Evolutionary conservation across 73 alveolate genomes (phyloP), one percentile per base, ranked within the genome.

Genomic region (Tetrahymena thermophila): DNA sequence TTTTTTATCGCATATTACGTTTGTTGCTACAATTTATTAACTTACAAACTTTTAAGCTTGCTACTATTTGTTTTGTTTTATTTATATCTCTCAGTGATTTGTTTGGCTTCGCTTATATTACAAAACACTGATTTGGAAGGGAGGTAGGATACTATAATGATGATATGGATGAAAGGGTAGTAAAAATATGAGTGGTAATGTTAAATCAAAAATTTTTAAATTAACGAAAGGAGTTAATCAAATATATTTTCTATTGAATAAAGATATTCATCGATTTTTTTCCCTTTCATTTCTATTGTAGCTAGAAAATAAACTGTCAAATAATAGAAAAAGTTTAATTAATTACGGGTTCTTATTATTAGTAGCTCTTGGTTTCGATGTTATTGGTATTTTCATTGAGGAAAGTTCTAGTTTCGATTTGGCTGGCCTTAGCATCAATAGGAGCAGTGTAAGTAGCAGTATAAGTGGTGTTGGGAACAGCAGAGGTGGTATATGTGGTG

Each of bases 391-490:
- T 71, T 71, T 71, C 89, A 8, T 71, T 71, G 37, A 71, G 89
- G 89, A 71, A 71, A n/a, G 89, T 71, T 28, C 89, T n/a, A 34
- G 89, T 71, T 71, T 71, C 89, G 11, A 71, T 71, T 71, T 71
- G 89, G 89, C 89, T 71, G 89, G 89, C 89, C 89, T 71, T 71
- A 71, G 89, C 89, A 71, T 71, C 89, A 17, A 71, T 71, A 13
- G 89, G 89, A 71, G 89, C 35, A 71, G 35, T 71, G 89, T 71
- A 71, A 71, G 89, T 71, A 71, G 89, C 89, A 31, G 89, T 71
- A 40, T 71, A 71, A 71, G 89, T 71, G 16, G 10, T 56, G 85
- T 6, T 56, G 89, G 89, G 35, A 19, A 31, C 37, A 31, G 89
- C 89, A 31, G 89, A 28, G 37, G 89, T 71, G 35, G 89, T 71